These are phyloP conservation scores for Prunella vulgaris DNA, from an alignment of 257 asterid species.

Conservation along the genomic window DNA sequence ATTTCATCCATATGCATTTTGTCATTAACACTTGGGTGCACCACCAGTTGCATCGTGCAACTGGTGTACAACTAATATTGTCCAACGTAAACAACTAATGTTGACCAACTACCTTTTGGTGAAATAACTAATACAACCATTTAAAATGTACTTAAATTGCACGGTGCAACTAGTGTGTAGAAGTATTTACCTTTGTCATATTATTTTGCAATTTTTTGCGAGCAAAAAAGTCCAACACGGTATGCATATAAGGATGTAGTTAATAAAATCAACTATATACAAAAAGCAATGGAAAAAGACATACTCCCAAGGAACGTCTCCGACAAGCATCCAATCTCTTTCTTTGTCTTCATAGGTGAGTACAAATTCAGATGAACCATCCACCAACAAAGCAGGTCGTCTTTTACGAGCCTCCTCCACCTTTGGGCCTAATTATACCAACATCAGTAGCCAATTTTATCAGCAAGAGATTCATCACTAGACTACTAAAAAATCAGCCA, in stretches of 20 bases:
- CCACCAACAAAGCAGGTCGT: conserved; percentile 44
- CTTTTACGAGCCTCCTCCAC: conserved; percentile 33
- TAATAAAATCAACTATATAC: neutral
- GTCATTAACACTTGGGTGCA: no score
- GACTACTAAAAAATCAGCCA: neutral
- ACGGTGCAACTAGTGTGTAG: no score
- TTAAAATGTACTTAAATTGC: no score
- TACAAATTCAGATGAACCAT: conserved; percentile 64
- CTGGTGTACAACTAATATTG: no score
- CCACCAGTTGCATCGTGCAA: no score
- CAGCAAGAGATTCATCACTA: neutral
- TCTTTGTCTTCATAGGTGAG: conserved; percentile 91
- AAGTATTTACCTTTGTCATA: neutral
- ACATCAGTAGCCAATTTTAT: neutral
- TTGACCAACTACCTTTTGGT: no score
- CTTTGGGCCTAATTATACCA: conserved; percentile 36
- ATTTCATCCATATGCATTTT: neutral
- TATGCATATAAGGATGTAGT: neutral
- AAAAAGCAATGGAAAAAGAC: conserved; percentile 19
- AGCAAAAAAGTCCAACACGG: neutral
- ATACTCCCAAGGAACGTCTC: conserved; percentile 95
- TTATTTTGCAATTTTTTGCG: neutral
- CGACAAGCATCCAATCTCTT: conserved; percentile 94
- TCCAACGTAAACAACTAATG: no score
- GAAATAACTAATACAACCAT: no score